Evolutionary conservation across 805 yeast species (phyloP), one percentile per base, ranked within the genome.

Genomic region (Priceomyces fermenticarens): DNA sequence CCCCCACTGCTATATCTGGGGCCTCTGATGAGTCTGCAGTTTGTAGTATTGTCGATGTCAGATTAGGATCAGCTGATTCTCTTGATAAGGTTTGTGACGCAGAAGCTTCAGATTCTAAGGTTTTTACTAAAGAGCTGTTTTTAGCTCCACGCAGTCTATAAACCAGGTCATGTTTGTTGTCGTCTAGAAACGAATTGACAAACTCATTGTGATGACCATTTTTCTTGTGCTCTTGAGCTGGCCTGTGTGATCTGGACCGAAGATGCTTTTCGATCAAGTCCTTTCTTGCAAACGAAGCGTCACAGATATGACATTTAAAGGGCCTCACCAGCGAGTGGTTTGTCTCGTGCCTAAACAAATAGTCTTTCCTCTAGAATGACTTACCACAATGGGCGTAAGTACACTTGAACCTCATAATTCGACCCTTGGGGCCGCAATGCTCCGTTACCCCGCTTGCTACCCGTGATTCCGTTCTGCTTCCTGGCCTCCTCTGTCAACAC

Each of bases 311-410:
- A 36, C 69, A 63, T 2, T 42, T 31, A 33, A 47, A 62, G 2
- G 64, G 67, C 30, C 55, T 53, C 6, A 57, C 49, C 2, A 38
- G 30, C 2, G 52, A 45, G 43, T 63, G 69, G 39, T 60, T 63
- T 10, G 52, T 48, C 35, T 57, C 62, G 40, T 63, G 69, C 29
- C 69, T 35, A 13, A 47, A 40, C 3, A 63, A 45, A 40, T 62
- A 40, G 25, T 40, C 43, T 30, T 28, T 40, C 20, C 43, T 35
- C 11, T 34, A 35, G 17, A 40, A 40, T 3, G 30, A n/a, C 26
- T 40, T 40, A n/a, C n/a, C n/a, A n/a, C n/a, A n/a, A n/a, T n/a
- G n/a, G n/a, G n/a, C n/a, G n/a, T n/a, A n/a, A n/a, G n/a, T n/a
- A n/a, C n/a, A n/a, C n/a, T n/a, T n/a, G n/a, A n/a, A n/a, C n/a